Percentiles rank a stretch among this genome's conserved stretches.
Evolutionary conservation across 306 rosid genomes (phyloP).

Genomic region (Elaeagnus macrophylla): DNA sequence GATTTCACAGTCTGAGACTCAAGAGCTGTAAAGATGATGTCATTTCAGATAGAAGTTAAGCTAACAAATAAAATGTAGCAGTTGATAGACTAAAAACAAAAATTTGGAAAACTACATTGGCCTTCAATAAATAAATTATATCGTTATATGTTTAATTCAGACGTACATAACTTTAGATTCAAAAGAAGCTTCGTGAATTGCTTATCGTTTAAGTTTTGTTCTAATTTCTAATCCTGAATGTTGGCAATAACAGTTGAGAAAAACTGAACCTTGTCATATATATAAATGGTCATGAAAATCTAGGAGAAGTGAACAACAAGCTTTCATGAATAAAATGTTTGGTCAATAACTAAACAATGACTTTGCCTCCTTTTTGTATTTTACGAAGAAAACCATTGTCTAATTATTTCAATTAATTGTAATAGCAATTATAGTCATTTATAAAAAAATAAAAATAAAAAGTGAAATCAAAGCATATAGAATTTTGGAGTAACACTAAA

Average conservation of each 20-base stretch:
- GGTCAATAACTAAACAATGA: too few species aligned
- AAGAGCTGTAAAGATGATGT: slow-evolving; percentile 17
- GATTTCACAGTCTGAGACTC: slow-evolving; percentile 5
- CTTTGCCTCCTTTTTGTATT: too few species aligned
- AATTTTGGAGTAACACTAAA: too few species aligned
- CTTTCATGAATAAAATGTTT: too few species aligned
- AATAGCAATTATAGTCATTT: too few species aligned
- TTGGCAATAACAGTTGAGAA: slow-evolving; percentile 48
- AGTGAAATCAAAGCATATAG: too few species aligned
- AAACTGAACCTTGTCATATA: slow-evolving; percentile 1
- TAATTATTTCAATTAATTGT: too few species aligned
- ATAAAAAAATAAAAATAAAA: too few species aligned
- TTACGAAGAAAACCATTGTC: too few species aligned
- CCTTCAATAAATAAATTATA: neutral
- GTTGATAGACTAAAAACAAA: slow-evolving; percentile 15
- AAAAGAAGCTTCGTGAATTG: too few species aligned
- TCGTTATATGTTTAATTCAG: neutral
- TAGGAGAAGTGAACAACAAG: slow-evolving; percentile 14
- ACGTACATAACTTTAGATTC: neutral
- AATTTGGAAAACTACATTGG: slow-evolving; percentile 7
- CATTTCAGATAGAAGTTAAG: slow-evolving; percentile 21
- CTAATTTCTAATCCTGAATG: slow-evolving; percentile 4
- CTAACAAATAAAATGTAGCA: slow-evolving; percentile 20
- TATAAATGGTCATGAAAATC: neutral
- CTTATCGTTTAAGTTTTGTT: neutral